Percentiles rank a stretch among this genome's conserved stretches.
Conservation (phyloP, 2,329 filamentous ascomycete genomes). For the Daldinia sp. region DNA sequence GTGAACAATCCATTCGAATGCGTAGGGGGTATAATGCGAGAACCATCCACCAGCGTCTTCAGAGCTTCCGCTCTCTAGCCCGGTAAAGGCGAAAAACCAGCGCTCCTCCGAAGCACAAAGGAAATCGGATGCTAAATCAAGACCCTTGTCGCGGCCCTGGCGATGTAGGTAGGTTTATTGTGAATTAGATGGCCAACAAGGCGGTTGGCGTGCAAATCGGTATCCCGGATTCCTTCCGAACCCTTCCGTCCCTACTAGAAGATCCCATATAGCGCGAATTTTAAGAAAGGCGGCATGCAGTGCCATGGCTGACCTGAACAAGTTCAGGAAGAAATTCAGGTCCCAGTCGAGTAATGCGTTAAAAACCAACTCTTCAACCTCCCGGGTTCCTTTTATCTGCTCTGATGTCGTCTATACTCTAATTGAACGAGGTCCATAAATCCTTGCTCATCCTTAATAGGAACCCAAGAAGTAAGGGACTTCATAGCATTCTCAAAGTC, state of each 20-base stretch:
- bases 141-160: conserved; percentile 41
- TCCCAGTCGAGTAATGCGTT: conserved; percentile 15
- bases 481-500: conserved; percentile 99
- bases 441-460: conserved; percentile 92
- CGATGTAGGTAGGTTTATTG: conserved; percentile 29
- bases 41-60: conserved; percentile 34
- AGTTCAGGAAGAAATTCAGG: conserved; percentile 7
- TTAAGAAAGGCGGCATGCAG: conserved; percentile 13
- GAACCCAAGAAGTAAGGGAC: conserved; percentile 91
- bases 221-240: conserved; percentile 10
- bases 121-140: conserved; percentile 28
- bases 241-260: neutral
- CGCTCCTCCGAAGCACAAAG: conserved; percentile 35
- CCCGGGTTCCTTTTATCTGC: conserved; percentile 57
- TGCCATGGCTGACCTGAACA: neutral
- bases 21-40: conserved; percentile 50
- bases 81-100: conserved; percentile 13
- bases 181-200: conserved; percentile 6
- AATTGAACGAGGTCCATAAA: conserved; percentile 90
- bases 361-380: conserved; percentile 38
- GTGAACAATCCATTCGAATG: conserved; percentile 42
- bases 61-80: conserved; percentile 28
- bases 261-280: conserved; percentile 2
- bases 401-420: conserved; percentile 80
- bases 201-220: conserved; percentile 7